Base-by-base conservation (phyloP, 345 rosid genomes). In the Rhizophora apiculata region DNA sequence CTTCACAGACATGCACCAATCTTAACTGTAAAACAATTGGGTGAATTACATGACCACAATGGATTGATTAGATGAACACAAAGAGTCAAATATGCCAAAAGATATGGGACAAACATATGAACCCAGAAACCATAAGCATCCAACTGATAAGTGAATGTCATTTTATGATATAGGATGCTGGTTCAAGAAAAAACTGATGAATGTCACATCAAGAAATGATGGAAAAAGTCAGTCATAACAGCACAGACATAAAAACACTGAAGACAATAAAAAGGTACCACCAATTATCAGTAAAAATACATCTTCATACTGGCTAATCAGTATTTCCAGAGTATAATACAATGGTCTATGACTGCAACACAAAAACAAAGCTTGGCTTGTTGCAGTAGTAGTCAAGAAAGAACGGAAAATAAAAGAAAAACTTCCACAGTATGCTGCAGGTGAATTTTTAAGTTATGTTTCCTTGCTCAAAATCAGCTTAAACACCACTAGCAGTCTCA, bases 1-100 rank as follows among this genome's bases (percentile, higher is more conserved):
- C 92, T 81, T 88, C 99, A 75, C 96, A 92, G 73, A 95, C 76
- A 76, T 95, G 97, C 72, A 91, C 96, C 82, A 87, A 64, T 68
- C 81, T 82, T 68, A 87, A 84, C 97, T 94, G 86, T 26, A 57
- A 9, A 46, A 51, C 39, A 67, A 56, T 21, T 21, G 30, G 31
- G 21, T 19, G 11, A 6, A 37, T 49, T 62, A 62, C 27, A 31
- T 6, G 36, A 51, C 16, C 62, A 15, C 51, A 34, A 55, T 24
- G 60, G 30, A 31, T 27, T 36, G 7, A 65, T 31, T 24, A 8
- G 6, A 27, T 21, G 30, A 56, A 20, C 11, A 15, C 60, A 43
- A 22, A 9, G 29, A 56, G 16, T 24, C 29, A 46, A 49, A 49
- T 46, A 58, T 5, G 55, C 30, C 13, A 30, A 24, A 52, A 34